Conservation (phyloP, 108 stramenopile genomes). For the Conticribra guillardii region DNA sequence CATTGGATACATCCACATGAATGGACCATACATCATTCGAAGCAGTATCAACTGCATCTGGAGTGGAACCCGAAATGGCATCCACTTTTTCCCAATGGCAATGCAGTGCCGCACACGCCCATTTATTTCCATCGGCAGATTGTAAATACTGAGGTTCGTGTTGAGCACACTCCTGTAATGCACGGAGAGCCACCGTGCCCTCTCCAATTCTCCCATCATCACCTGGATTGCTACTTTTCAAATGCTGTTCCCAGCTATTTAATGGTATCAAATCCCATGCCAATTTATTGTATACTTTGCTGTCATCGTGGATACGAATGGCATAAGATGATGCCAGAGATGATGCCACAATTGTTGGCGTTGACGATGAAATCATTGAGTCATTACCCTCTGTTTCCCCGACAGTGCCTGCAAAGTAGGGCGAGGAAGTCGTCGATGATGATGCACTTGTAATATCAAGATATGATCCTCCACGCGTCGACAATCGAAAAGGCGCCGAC, state of each 20-base stretch:
- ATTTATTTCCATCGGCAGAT: no score
- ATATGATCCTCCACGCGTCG: no score
- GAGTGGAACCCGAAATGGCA: background rate
- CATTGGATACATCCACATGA: background rate
- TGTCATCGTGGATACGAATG: background rate
- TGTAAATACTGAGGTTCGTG: background rate
- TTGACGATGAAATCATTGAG: no score
- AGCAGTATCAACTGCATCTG: background rate
- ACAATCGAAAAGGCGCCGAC: no score
- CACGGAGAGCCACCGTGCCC: background rate
- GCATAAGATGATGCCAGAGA: background rate
- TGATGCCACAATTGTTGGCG: background rate
- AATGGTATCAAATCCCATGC: background rate
- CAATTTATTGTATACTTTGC: background rate
- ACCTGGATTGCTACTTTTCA: background rate
- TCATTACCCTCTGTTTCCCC: no score
- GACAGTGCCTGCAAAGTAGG: no score
- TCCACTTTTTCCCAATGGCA: background rate
- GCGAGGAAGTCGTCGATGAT: no score
- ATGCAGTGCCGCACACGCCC: background rate
- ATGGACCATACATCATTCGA: background rate
- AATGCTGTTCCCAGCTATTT: background rate
- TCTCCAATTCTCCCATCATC: background rate
- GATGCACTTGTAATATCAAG: no score
- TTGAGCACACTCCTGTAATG: background rate